Conservation (phyloP, 768 basidiomycete genomes). For the Calocybe gangraenosa region DNA sequence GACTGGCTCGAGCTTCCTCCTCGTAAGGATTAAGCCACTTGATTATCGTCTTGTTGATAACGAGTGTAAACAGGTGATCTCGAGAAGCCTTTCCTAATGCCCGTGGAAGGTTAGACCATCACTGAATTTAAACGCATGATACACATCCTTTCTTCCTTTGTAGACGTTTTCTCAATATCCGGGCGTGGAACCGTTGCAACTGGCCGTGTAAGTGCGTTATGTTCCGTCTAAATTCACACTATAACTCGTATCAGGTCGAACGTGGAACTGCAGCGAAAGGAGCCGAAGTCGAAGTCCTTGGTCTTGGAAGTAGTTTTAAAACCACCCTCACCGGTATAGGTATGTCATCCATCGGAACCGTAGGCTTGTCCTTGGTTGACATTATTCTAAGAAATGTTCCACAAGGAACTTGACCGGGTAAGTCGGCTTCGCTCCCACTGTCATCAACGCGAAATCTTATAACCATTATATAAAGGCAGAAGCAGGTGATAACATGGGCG, state of each 20-base stretch:
- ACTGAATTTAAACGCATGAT: neutral
- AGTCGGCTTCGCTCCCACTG: conserved; percentile 17
- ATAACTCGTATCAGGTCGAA: conserved; percentile 57
- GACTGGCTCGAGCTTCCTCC: conserved; percentile 91
- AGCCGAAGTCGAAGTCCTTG: conserved; percentile 89
- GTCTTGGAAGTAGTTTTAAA: conserved; percentile 77
- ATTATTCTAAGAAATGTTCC: conserved; percentile 98
- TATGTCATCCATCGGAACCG: conserved; percentile 25
- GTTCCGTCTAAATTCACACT: neutral
- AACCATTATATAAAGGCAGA: conserved; percentile 57
- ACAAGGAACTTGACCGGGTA: conserved; percentile 96
- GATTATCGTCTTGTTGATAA: neutral
- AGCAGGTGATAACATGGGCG: conserved; percentile 99
- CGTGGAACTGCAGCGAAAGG: conserved; percentile 91
- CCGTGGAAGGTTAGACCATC: conserved; percentile 66
- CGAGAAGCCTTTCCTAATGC: conserved; percentile 96
- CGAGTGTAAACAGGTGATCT: conserved; percentile 67
- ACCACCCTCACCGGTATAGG: conserved; percentile 95
- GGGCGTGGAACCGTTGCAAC: conserved; percentile 98
- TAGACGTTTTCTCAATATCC: conserved; percentile 94
- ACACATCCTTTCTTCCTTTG: conserved; percentile 1
- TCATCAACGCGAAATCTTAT: neutral
- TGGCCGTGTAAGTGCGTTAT: conserved; percentile 61
- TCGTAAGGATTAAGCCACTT: conserved; percentile 46
- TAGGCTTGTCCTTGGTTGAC: neutral